These are phyloP conservation scores for Backusella australiensis DNA, from an alignment of 192 early-diverging fungal genomes.

Conservation along the genomic window DNA sequence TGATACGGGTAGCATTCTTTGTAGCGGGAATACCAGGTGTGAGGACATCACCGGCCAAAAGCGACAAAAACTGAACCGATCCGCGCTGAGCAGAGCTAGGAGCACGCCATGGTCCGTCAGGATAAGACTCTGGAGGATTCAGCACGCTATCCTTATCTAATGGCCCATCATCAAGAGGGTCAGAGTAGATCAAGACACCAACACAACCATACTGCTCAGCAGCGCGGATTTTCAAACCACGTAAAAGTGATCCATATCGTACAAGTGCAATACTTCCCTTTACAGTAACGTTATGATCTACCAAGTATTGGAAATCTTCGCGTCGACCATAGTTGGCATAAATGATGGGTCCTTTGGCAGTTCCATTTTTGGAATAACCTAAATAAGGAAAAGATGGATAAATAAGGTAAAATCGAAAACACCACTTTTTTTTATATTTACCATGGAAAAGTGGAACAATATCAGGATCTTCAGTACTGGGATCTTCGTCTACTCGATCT, in stretches of 20 bases:
- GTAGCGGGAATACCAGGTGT: constrained; percentile 59
- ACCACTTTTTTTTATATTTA: background rate
- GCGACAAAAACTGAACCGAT: constrained; percentile 45
- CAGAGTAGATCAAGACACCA: constrained; percentile 63
- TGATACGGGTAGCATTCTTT: constrained; percentile 46
- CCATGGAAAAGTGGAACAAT: constrained; percentile 63
- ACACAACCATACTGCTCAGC: constrained; percentile 53
- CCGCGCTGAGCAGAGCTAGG: constrained; percentile 59
- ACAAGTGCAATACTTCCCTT: constrained; percentile 54
- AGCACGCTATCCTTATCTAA: constrained; percentile 19
- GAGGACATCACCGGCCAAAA: constrained; percentile 63
- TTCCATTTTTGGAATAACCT: constrained; percentile 52
- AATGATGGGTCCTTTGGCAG: constrained; percentile 53
- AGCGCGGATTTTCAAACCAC: constrained; percentile 57
- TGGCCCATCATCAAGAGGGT: constrained; percentile 65
- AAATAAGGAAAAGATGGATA: constrained; percentile 3
- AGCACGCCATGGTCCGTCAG: constrained; percentile 45
- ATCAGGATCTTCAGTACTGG: constrained; percentile 49
- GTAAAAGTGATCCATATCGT: constrained; percentile 53
- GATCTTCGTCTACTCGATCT: constrained; percentile 56
- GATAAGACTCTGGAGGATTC: constrained; percentile 26
- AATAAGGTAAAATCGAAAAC: background rate
- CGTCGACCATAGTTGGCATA: constrained; percentile 64
- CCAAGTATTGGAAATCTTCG: constrained; percentile 53
- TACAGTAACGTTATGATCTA: constrained; percentile 41